A percentile compares a stretch with the other conserved stretches of the same genome.
phyloP scores from a whole-genome alignment of 768 basidiomycete species.

The Epithele typhae region DNA sequence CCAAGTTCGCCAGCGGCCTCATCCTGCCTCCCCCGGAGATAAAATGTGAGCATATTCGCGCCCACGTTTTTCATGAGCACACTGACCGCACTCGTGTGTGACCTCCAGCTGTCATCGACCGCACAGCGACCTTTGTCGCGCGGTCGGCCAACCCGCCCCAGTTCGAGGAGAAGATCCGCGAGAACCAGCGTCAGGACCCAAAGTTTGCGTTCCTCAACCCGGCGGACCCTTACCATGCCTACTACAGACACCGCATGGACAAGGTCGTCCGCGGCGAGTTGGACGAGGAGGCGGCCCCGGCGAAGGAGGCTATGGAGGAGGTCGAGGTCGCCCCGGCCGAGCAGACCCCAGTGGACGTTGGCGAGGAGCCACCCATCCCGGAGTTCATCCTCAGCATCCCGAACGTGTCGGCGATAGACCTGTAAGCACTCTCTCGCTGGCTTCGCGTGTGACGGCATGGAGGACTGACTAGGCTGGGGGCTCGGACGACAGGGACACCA shows the following conservation, averaged over 20 bases:
- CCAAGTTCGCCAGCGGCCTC: slow-evolving; percentile 71
- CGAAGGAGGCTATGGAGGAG: slow-evolving; percentile 32
- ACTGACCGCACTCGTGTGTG: slow-evolving; percentile 1
- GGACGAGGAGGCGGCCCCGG: slow-evolving; percentile 51
- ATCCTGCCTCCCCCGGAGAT: slow-evolving; percentile 97
- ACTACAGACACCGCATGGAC: slow-evolving; percentile 91
- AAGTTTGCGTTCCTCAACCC: slow-evolving; percentile 99
- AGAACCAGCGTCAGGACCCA: slow-evolving; percentile 92
- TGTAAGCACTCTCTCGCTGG: slow-evolving; percentile 54
- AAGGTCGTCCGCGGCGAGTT: slow-evolving; percentile 73
- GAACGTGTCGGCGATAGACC: slow-evolving; percentile 80
- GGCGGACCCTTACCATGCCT: slow-evolving; percentile 96
- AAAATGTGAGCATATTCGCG: slow-evolving; percentile 56
- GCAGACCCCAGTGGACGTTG: slow-evolving; percentile 53
- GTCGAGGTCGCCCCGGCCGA: slow-evolving; percentile 23
- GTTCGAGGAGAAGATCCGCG: slow-evolving; percentile 96
- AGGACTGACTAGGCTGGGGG: slow-evolving; percentile 1
- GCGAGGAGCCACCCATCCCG: slow-evolving; percentile 70
- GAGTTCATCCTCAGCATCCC: slow-evolving; percentile 87
- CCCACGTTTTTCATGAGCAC: neutral
- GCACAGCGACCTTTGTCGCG: slow-evolving; percentile 88
- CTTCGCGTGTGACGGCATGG: neutral
- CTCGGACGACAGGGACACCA: slow-evolving; percentile 68
- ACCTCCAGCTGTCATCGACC: slow-evolving; percentile 81
- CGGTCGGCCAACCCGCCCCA: slow-evolving; percentile 90